Evolutionary conservation across 108 stramenopile genomes (phyloP).

Genomic region (Stephanodiscus triporus): DNA sequence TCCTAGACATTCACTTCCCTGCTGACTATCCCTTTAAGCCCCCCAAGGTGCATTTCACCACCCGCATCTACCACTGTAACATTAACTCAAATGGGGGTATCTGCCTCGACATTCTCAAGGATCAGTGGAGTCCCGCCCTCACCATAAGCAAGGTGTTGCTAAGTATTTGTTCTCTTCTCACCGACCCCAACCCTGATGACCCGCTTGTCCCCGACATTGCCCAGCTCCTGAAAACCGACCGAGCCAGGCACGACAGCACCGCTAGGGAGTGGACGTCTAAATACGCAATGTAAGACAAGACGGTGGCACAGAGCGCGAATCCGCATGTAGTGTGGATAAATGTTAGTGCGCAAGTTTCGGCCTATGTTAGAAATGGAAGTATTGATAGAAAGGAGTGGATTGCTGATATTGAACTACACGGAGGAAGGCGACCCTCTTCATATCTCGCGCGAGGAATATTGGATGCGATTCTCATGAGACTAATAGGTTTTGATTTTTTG

Average conservation of each 20-base stretch:
- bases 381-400: background rate
- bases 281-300: conserved; percentile 86
- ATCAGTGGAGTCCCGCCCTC: conserved; percentile 99
- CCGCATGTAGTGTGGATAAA: background rate
- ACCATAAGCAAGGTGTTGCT: conserved; percentile 99
- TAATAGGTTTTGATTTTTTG: background rate
- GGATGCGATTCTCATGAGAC: background rate
- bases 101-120: conserved; percentile 99
- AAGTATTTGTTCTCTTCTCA: conserved; percentile 97
- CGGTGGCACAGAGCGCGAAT: background rate
- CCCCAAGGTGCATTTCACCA: conserved; percentile 97
- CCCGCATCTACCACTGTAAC: conserved; percentile 98
- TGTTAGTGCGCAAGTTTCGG: background rate
- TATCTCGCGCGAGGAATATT: background rate
- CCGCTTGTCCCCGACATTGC: conserved; percentile 98
- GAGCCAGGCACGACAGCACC: conserved; percentile 87
- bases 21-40: conserved; percentile 98
- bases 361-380: background rate
- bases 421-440: background rate
- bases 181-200: conserved; percentile 98
- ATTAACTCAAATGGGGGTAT: conserved; percentile 99
- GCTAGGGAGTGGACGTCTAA: conserved; percentile 95
- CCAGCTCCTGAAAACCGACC: conserved; percentile 89
- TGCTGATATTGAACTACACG: background rate
- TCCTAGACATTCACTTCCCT: conserved; percentile 97